A percentile compares a stretch with the other conserved stretches of the same genome.
phyloP scores from a whole-genome alignment of 192 early-diverging fungal genomes.

The Gigaspora rosea region DNA sequence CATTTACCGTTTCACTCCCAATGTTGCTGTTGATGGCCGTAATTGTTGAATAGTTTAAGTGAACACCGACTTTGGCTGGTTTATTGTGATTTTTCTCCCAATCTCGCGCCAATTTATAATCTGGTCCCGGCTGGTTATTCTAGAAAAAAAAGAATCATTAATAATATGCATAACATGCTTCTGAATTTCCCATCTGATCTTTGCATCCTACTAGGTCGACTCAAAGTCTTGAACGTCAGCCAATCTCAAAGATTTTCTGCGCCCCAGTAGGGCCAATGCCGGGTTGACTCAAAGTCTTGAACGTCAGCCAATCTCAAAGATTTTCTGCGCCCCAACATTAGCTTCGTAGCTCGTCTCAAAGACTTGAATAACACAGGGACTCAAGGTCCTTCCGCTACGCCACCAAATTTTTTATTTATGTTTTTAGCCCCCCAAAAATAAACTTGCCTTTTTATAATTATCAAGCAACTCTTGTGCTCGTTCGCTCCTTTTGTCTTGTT shows the following conservation, averaged over 20 bases:
- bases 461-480: background rate
- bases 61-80: no score
- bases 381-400: background rate
- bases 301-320: background rate
- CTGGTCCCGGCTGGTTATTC: no score
- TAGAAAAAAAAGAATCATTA: no score
- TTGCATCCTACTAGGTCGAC: slow-evolving; percentile 3
- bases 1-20: no score
- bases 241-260: slow-evolving; percentile 19
- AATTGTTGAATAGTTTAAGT: no score
- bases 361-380: slow-evolving; percentile 22
- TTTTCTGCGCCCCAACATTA: slow-evolving; percentile 18
- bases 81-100: no score
- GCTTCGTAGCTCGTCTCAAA: slow-evolving; percentile 19
- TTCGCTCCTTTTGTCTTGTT: background rate
- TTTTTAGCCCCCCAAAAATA: background rate
- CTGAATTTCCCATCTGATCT: background rate
- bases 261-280: background rate
- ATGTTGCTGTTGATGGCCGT: no score
- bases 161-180: no score
- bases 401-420: slow-evolving; percentile 8
- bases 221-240: slow-evolving; percentile 29
- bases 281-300: slow-evolving; percentile 13
- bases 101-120: no score
- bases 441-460: background rate